These are phyloP conservation scores for Saccharomyces pastorianus DNA, from an alignment of 1,139 yeast genomes.

Conservation along the genomic window DNA sequence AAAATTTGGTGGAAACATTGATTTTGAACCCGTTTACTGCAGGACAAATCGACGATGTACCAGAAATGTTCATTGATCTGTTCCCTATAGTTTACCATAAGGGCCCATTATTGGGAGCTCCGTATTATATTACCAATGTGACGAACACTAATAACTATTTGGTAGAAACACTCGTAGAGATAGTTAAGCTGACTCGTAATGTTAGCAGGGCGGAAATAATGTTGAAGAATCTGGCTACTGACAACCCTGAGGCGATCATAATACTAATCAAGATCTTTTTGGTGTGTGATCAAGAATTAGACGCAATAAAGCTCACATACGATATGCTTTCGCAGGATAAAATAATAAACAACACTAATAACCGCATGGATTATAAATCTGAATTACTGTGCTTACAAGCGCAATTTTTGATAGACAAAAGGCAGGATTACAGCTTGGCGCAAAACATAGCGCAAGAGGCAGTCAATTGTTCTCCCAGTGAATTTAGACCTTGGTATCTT, in stretches of 20 bases:
- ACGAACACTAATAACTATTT: slow-evolving; percentile 77
- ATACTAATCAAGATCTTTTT: slow-evolving; percentile 44
- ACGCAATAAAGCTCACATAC: slow-evolving; percentile 62
- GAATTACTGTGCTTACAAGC: slow-evolving; percentile 48
- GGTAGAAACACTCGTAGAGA: slow-evolving; percentile 70
- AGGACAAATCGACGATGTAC: slow-evolving; percentile 36
- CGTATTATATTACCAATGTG: slow-evolving; percentile 39
- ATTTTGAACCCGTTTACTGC: slow-evolving; percentile 57
- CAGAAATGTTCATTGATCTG: slow-evolving; percentile 36
- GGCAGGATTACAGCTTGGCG: slow-evolving; percentile 67
- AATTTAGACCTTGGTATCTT: slow-evolving; percentile 82
- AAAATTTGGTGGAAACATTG: slow-evolving; percentile 51
- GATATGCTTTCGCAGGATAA: slow-evolving; percentile 39
- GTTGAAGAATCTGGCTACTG: slow-evolving; percentile 35
- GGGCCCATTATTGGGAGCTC: slow-evolving; percentile 60
- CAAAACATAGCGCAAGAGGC: slow-evolving; percentile 70
- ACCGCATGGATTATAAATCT: slow-evolving; percentile 26
- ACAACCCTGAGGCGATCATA: slow-evolving; percentile 48
- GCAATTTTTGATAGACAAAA: slow-evolving; percentile 53
- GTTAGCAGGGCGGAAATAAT: slow-evolving; percentile 55
- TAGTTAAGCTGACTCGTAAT: slow-evolving; percentile 61
- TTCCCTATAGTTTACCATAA: slow-evolving; percentile 56
- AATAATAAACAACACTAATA: slow-evolving; percentile 40
- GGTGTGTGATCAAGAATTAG: slow-evolving; percentile 64
- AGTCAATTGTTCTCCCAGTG: slow-evolving; percentile 84